A percentile compares a stretch with the other conserved stretches of the same genome.
Evolutionary conservation across 106 monocot genomes (phyloP).

Genomic region (Cymbidium sinense): DNA sequence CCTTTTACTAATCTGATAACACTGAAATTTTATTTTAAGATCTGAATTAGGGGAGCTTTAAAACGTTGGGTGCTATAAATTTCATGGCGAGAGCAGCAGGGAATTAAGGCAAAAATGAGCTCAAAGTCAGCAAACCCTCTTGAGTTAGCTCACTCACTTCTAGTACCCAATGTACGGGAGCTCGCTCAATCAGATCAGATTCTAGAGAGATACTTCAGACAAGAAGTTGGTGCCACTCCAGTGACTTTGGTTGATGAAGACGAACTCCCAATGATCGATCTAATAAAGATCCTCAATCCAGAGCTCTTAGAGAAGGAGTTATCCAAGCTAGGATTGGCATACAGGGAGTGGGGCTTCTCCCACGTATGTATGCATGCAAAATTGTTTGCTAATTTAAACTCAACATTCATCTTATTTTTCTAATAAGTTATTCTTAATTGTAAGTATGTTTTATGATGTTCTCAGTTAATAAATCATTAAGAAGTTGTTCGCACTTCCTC

Average conservation of each 20-base stretch:
- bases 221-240: neutral
- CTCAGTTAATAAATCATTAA: neutral
- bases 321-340: neutral
- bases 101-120: neutral
- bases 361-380: too few species aligned
- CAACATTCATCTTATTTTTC: too few species aligned
- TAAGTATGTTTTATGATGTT: too few species aligned
- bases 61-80: too few species aligned
- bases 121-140: neutral
- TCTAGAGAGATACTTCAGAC: neutral
- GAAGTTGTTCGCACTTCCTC: neutral
- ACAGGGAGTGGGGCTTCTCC: constrained; percentile 2
- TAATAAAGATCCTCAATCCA: neutral
- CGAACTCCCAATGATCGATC: neutral
- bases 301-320: neutral
- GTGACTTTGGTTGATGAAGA: neutral
- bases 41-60: too few species aligned
- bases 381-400: too few species aligned
- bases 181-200: neutral
- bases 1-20: too few species aligned
- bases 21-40: too few species aligned
- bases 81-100: neutral
- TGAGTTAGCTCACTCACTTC: neutral
- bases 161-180: neutral
- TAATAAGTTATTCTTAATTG: too few species aligned